Conservation (phyloP, 495 filamentous ascomycete genomes). For the Penicillium dipodomyicola region DNA sequence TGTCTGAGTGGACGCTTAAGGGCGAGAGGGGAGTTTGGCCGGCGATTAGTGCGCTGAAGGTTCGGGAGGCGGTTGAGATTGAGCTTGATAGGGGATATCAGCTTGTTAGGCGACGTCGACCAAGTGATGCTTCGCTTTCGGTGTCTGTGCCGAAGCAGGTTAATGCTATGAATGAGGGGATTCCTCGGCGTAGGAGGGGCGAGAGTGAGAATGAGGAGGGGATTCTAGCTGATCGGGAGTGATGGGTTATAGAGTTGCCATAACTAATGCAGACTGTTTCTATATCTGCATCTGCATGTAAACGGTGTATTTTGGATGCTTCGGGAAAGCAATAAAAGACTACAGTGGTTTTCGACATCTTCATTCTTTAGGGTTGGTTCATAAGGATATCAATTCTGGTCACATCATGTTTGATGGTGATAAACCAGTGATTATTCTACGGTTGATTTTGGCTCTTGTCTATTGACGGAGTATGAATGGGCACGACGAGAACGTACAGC, state of each 20-base stretch:
- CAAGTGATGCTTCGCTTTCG: constrained; percentile 31
- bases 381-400: constrained; percentile 32
- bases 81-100: constrained; percentile 85
- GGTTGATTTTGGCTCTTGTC: constrained; percentile 38
- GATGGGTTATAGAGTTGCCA: neutral
- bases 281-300: neutral
- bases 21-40: constrained; percentile 93
- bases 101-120: constrained; percentile 60
- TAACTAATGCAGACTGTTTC: neutral
- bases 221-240: constrained; percentile 28
- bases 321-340: neutral
- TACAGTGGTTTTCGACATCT: neutral
- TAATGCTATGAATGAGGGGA: constrained; percentile 32
- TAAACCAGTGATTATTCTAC: constrained; percentile 29
- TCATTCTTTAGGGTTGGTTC: constrained; percentile 24
- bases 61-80: constrained; percentile 83
- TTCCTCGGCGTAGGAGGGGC: constrained; percentile 28
- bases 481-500: neutral
- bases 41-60: constrained; percentile 75
- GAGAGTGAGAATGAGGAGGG: constrained; percentile 32
- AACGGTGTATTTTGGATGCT: neutral
- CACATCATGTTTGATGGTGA: constrained; percentile 32
- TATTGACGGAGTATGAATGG: constrained; percentile 12
- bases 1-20: constrained; percentile 81
- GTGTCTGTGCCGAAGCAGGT: constrained; percentile 13